Percentiles rank a stretch among this genome's conserved stretches.
Evolutionary conservation across 768 basidiomycete genomes (phyloP).

Genomic region (Rhizopogon sp.): DNA sequence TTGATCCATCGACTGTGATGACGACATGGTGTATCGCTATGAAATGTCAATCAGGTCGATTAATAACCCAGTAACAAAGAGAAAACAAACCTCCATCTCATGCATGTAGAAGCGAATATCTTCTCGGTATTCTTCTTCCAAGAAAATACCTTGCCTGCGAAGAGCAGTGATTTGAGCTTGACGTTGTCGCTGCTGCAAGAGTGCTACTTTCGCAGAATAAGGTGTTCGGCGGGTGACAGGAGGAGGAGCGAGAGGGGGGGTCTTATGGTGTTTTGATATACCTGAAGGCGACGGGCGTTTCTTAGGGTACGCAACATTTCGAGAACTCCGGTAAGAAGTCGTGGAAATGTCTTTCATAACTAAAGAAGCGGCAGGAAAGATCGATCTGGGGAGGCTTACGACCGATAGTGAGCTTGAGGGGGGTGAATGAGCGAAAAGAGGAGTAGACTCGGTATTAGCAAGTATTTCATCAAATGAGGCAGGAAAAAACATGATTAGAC

Average conservation of each 20-base stretch:
- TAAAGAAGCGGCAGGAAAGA: conserved; percentile 21
- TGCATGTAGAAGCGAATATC: conserved; percentile 95
- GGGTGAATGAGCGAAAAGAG: conserved; percentile 16
- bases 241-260: conserved; percentile 42
- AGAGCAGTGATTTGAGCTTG: conserved; percentile 65
- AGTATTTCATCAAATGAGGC: conserved; percentile 1
- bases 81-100: conserved; percentile 88
- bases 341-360: conserved; percentile 77
- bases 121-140: conserved; percentile 94
- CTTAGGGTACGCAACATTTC: conserved; percentile 72
- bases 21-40: conserved; percentile 83
- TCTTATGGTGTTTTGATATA: conserved; percentile 62
- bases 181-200: conserved; percentile 62
- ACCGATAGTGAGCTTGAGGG: conserved; percentile 38
- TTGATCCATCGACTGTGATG: conserved; percentile 96
- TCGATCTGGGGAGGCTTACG: conserved; percentile 37
- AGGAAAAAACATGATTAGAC: conserved; percentile 4
- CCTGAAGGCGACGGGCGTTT: conserved; percentile 83
- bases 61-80: conserved; percentile 3
- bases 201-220: conserved; percentile 55
- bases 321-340: conserved; percentile 53
- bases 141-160: conserved; percentile 67
- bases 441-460: conserved; percentile 16
- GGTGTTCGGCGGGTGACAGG: conserved; percentile 57
- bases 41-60: background rate